phyloP scores from a whole-genome alignment of 2,329 filamentous ascomycete species.

The Sclerotinia sclerotiorum region DNA sequence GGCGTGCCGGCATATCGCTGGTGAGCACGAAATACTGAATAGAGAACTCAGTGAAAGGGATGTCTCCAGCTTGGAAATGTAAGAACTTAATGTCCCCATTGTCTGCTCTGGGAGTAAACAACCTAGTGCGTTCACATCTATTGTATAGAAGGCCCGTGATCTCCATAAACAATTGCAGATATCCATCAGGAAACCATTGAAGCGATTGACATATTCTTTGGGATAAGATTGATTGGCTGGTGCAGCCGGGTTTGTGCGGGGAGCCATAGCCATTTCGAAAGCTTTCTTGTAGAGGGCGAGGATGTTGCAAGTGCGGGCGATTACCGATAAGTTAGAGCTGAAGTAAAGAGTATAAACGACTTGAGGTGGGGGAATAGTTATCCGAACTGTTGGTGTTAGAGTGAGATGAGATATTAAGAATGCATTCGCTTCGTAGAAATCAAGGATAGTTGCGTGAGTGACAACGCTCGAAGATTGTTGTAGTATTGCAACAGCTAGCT shows the following conservation, averaged over 20 bases:
- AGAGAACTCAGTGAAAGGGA: slow-evolving; percentile 49
- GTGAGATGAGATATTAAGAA: slow-evolving; percentile 53
- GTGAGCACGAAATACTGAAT: slow-evolving; percentile 61
- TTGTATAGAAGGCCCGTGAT: slow-evolving; percentile 64
- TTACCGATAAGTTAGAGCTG: slow-evolving; percentile 57
- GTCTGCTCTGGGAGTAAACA: slow-evolving; percentile 49
- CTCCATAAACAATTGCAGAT: slow-evolving; percentile 83
- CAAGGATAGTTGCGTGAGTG: slow-evolving; percentile 59
- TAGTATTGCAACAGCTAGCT: slow-evolving; percentile 58
- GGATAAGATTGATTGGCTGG: slow-evolving; percentile 48
- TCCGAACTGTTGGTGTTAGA: slow-evolving; percentile 56
- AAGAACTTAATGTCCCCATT: slow-evolving; percentile 50
- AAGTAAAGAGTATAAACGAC: slow-evolving; percentile 73
- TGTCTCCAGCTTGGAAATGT: slow-evolving; percentile 51
- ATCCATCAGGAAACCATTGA: slow-evolving; percentile 86
- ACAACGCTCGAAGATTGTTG: slow-evolving; percentile 50
- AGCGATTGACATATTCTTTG: slow-evolving; percentile 61
- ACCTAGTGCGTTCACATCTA: slow-evolving; percentile 60
- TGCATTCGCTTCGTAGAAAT: slow-evolving; percentile 67
- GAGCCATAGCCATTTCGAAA: slow-evolving; percentile 64
- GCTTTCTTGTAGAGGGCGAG: slow-evolving; percentile 71
- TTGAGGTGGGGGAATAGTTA: slow-evolving; percentile 65
- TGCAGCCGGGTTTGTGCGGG: slow-evolving; percentile 35
- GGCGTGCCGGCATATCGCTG: slow-evolving; percentile 55
- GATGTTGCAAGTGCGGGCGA: slow-evolving; percentile 68